Percentiles rank a stretch among this genome's conserved stretches.
phyloP scores from a whole-genome alignment of 83 land plant genomes.

The Picea mariana region DNA sequence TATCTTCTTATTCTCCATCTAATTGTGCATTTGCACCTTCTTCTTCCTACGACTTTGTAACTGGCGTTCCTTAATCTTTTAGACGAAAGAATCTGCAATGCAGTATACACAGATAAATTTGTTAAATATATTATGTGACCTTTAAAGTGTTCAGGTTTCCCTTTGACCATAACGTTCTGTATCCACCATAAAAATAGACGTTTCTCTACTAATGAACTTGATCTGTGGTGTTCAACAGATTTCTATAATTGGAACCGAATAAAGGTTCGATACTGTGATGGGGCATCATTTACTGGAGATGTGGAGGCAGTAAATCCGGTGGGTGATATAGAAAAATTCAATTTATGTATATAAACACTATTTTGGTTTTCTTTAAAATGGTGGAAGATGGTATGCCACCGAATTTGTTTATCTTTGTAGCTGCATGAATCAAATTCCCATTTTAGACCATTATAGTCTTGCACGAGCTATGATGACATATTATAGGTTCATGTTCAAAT shows the following conservation, averaged over 20 bases:
- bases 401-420: not conserved
- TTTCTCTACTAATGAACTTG: not conserved
- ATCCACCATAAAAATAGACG: not conserved
- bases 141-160: too few species aligned
- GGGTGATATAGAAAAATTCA: not conserved
- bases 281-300: slow-evolving; percentile 84
- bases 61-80: too few species aligned
- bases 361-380: not conserved
- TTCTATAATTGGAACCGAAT: slow-evolving; percentile 88
- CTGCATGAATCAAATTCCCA: not conserved
- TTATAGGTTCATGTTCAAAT: not conserved
- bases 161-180: not conserved
- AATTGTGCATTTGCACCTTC: too few species aligned
- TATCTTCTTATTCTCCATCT: too few species aligned
- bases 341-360: not conserved
- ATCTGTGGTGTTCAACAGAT: slow-evolving; percentile 34
- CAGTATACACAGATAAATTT: too few species aligned
- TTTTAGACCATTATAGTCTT: not conserved
- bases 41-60: too few species aligned
- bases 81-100: too few species aligned
- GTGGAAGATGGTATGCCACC: not conserved
- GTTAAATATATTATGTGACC: too few species aligned
- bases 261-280: slow-evolving; percentile 81
- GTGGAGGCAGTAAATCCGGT: slow-evolving; percentile 19
- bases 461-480: not conserved